Evolutionary conservation across 257 asterid genomes (phyloP), one percentile per base, ranked within the genome.

Genomic region (Eucommia ulmoides): DNA sequence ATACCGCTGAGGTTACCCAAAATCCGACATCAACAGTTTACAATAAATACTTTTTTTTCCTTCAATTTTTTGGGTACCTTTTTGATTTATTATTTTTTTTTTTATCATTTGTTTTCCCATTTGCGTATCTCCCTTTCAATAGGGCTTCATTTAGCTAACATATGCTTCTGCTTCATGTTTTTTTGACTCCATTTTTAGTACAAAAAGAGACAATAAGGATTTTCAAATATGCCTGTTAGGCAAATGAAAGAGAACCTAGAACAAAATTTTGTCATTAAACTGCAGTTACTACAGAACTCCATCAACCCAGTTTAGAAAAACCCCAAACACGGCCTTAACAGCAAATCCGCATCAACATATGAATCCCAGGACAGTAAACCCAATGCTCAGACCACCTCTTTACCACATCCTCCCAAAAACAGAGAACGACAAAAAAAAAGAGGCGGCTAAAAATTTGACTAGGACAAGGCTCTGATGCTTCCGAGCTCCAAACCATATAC

Each of bases 401-500:
- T 51, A 19, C 76, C 91, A 44, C 86, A 94, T 3, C 93, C 92
- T 3, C 66, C 89, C n/a, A 83, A 67, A 65, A 78, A 58, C 56
- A 70, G 82, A 60, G 93, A 95, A 19, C 66, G 96, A 45, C 74
- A 96, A 59, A 71, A 93, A 65, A 79, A 93, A 20, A 65, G 94
- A 55, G 91, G 85, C 1, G 92, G 92, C 55, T 69, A 88, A 47
- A 85, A 86, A 72, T 76, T 76, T n/a, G 96, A 85, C 71, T 94
- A 83, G 60, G 72, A 65, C 15, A 96, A 89, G 1, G 67, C 53
- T 56, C 74, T 72, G 68, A 82, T 83, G 94, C 62, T 80, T 50
- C 96, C 94, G 8, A 79, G 93, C 33, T 82, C 96, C 16, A 60
- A 91, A 74, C 96, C 98, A 54, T 85, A 94, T 74, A 83, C 92